Evolutionary conservation across 2,329 filamentous ascomycete species (phyloP), one percentile per base, ranked within the genome.

Genomic region (Xylariaceae sp.): DNA sequence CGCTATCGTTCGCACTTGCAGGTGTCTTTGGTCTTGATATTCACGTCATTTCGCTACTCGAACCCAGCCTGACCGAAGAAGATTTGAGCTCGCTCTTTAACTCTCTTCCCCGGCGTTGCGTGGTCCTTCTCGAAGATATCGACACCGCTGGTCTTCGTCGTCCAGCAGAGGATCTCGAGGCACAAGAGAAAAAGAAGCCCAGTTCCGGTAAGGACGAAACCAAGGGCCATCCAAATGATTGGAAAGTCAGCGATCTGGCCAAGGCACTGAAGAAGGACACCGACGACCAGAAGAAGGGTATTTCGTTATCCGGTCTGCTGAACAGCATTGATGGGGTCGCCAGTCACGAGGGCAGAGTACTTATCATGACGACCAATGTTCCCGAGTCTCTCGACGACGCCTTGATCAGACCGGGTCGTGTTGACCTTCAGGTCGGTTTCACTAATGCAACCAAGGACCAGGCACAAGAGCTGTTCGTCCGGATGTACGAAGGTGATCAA

Each of bases 301-400:
- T 90, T 50, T 87, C 85, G 1, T 73, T 93, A 2, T 87, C 85
- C 0, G 87, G 87, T 1, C 73, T 94, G 1, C 74, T 94, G 38
- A 94, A 94, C 62, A 84, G 85, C 43, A 88, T 94, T 45, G 87
- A 94, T 55, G 86, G 88, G 41, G 86, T 89, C 1, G 85, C 84
- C 1, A 85, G 81, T 3, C 85, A 87, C 53, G 87, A 91, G 64
- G 87, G 86, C 19, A 78, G 85, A 34, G 78, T 91, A 11, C 74
- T 91, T 15, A 82, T 91, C 65, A 89, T 90, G 83, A 90, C 87
- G 0, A 89, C 85, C 24, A 93, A 91, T 63, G 76, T 80, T 45
- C 83, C 83, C 3, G 81, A 90, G 52, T 72, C 77, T 12, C 75
- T 91, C 0, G 86, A 90, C 56, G 74, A 81, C 34, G 86, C 85